phyloP scores from a whole-genome alignment of 176 grass and related monocot species.

The Aegilops sharonensis region DNA sequence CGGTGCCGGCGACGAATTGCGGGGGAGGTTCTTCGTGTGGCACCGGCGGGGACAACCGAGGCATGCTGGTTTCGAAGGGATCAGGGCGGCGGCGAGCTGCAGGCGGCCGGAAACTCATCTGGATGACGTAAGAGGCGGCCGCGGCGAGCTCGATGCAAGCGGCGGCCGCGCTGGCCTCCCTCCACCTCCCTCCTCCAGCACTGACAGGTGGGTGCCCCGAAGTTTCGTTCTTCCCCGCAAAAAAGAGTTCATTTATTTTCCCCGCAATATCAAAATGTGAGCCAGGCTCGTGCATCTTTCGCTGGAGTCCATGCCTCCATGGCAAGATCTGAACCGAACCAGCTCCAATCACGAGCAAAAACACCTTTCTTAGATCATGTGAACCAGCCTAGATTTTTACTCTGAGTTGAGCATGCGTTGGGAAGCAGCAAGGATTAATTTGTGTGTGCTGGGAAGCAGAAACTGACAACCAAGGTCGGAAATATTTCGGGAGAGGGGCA shows the following conservation, averaged over 20 bases:
- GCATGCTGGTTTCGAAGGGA: too few relatives aligned
- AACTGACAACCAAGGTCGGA: background rate
- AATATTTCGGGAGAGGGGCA: background rate
- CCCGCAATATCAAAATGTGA: background rate
- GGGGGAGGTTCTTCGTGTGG: too few relatives aligned
- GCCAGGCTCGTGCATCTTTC: background rate
- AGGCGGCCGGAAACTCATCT: too few relatives aligned
- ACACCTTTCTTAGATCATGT: background rate
- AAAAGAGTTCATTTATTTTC: too few relatives aligned
- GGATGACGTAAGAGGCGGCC: too few relatives aligned
- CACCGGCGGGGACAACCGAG: too few relatives aligned
- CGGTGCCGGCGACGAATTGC: background rate
- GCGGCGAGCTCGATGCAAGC: too few relatives aligned
- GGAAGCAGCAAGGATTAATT: background rate
- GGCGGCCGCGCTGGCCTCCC: background rate
- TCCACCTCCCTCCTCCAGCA: background rate
- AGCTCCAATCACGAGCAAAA: background rate
- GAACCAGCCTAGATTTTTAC: background rate
- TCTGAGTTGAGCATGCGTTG: background rate
- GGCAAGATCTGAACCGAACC: background rate
- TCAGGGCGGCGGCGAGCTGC: too few relatives aligned
- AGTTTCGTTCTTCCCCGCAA: background rate
- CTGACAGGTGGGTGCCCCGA: background rate
- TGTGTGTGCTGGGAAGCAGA: background rate
- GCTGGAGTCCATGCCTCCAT: background rate